phyloP scores from a whole-genome alignment of 768 basidiomycete genomes.

The Naganishia onofrii region DNA sequence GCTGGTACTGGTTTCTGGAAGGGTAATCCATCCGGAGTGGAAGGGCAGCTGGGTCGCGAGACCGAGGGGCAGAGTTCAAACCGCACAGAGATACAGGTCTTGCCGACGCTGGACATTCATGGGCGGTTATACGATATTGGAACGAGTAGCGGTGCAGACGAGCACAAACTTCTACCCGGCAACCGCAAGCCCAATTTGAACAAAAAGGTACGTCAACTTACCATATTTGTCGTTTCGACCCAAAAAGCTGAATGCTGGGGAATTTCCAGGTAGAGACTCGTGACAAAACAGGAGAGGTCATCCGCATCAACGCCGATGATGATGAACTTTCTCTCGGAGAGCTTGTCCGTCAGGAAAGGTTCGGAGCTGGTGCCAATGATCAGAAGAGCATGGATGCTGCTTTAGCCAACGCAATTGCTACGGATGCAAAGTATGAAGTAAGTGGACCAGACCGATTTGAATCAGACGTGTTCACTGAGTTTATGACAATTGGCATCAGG shows the following conservation, averaged over 20 bases:
- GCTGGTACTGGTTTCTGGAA: conserved; percentile 53
- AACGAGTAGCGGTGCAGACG: conserved; percentile 56
- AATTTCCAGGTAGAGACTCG: conserved; percentile 72
- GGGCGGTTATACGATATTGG: conserved; percentile 91
- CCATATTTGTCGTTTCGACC: background rate
- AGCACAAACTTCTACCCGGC: conserved; percentile 58
- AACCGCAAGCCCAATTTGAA: conserved; percentile 75
- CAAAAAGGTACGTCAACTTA: conserved; percentile 55
- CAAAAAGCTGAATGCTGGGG: conserved; percentile 5
- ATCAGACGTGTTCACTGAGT: background rate
- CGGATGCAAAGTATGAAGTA: conserved; percentile 83
- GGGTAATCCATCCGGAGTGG: conserved; percentile 50
- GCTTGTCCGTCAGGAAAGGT: conserved; percentile 86
- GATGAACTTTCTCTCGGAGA: conserved; percentile 82
- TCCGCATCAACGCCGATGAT: conserved; percentile 87
- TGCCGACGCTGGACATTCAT: conserved; percentile 81
- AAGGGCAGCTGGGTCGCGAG: conserved; percentile 42
- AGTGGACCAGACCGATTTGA: conserved; percentile 31
- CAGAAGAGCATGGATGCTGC: conserved; percentile 89
- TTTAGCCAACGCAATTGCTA: conserved; percentile 80
- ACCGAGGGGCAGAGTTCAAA: conserved; percentile 43
- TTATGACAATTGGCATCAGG: conserved; percentile 55
- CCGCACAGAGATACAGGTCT: conserved; percentile 70
- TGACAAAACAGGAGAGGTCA: conserved; percentile 85
- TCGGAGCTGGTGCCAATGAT: conserved; percentile 81